Percentiles rank a stretch among this genome's conserved stretches.
These are phyloP conservation scores for Candida fluviatilis DNA, from an alignment of 805 yeast genomes.

Conservation along the genomic window DNA sequence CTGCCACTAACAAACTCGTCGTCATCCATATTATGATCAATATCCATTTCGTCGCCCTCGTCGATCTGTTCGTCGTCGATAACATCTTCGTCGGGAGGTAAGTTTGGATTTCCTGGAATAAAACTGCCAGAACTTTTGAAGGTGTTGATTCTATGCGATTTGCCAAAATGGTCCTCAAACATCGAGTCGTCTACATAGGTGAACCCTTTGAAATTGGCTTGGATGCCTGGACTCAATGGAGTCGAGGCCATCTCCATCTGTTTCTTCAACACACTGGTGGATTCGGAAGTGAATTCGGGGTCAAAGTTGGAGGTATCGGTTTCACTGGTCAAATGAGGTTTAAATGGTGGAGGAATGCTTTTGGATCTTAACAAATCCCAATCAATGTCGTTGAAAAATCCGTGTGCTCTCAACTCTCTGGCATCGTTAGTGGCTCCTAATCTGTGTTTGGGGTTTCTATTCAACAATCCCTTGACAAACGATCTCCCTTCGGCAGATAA, in stretches of 20 bases:
- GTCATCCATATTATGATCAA: constrained; percentile 65
- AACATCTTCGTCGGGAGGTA: constrained; percentile 81
- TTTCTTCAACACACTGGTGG: constrained; percentile 74
- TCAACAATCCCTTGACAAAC: constrained; percentile 90
- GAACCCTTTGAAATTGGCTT: constrained; percentile 94
- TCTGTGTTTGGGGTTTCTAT: constrained; percentile 94
- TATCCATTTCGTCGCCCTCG: constrained; percentile 43
- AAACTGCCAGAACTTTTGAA: constrained; percentile 59
- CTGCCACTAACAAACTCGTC: constrained; percentile 83
- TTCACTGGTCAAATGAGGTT: constrained; percentile 87
- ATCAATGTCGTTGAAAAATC: constrained; percentile 86
- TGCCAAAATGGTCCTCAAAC: constrained; percentile 76
- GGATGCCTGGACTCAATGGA: constrained; percentile 91
- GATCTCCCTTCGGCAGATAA: constrained; percentile 89
- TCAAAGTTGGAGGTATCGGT: constrained; percentile 96
- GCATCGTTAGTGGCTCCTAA: constrained; percentile 91
- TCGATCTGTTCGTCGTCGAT: constrained; percentile 63
- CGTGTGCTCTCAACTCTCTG: constrained; percentile 85
- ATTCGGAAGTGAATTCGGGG: constrained; percentile 93
- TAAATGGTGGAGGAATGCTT: constrained; percentile 93
- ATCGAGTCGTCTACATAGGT: constrained; percentile 94
- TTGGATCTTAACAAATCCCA: constrained; percentile 79
- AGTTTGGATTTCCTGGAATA: constrained; percentile 73
- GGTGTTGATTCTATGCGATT: constrained; percentile 33
- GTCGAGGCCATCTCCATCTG: constrained; percentile 65